phyloP scores from a whole-genome alignment of 2,329 filamentous ascomycete genomes.

The Pseudogymnoascus sp. region DNA sequence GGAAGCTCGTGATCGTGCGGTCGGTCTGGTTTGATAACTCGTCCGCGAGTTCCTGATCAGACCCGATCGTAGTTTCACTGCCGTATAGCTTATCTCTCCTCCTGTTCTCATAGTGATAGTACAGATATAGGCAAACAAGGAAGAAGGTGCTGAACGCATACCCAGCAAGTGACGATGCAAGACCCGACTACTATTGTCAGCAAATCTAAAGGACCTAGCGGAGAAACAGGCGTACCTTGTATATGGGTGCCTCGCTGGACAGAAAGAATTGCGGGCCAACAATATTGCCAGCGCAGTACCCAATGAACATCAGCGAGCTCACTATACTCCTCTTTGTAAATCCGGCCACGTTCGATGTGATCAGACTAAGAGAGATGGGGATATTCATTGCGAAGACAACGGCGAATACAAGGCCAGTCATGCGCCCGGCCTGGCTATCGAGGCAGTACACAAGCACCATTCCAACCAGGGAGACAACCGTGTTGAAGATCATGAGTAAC shows the following conservation, averaged over 20 bases:
- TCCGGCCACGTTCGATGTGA: constrained; percentile 56
- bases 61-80: neutral
- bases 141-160: neutral
- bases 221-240: constrained; percentile 28
- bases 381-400: constrained; percentile 48
- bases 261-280: constrained; percentile 56
- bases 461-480: constrained; percentile 46
- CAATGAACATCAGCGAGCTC: constrained; percentile 55
- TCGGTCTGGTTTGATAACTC: constrained; percentile 8
- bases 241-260: constrained; percentile 46
- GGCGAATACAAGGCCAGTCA: constrained; percentile 48
- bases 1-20: constrained; percentile 1
- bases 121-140: constrained; percentile 3
- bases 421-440: constrained; percentile 39
- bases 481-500: constrained; percentile 15
- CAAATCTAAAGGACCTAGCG: neutral
- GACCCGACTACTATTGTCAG: neutral
- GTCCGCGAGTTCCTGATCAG: constrained; percentile 9
- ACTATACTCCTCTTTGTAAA: constrained; percentile 56
- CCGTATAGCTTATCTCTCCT: neutral
- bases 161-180: neutral
- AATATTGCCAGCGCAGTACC: constrained; percentile 54
- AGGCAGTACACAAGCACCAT: constrained; percentile 50
- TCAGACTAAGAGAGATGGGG: constrained; percentile 32
- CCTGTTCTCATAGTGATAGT: neutral